phyloP scores from a whole-genome alignment of 2,329 filamentous ascomycete genomes.

The Sclerotinia spermophila region DNA sequence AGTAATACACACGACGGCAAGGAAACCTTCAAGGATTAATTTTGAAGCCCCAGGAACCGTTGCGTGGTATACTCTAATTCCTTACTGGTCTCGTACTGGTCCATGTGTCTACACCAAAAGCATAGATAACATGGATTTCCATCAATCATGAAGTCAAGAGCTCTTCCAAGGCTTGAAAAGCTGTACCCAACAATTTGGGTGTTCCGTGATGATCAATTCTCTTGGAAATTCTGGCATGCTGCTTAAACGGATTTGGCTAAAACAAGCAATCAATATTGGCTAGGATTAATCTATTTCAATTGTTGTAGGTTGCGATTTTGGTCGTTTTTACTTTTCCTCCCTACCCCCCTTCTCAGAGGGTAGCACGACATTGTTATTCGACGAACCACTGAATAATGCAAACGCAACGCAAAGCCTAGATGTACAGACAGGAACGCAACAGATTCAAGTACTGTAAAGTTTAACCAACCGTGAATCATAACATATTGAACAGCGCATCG shows the following conservation, averaged over 20 bases:
- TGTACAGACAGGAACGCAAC: slow-evolving; percentile 7
- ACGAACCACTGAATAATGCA: slow-evolving; percentile 10
- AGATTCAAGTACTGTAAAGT: slow-evolving; percentile 1
- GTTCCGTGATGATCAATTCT: slow-evolving; percentile 3
- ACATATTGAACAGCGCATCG: slow-evolving; percentile 10
- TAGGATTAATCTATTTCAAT: background rate
- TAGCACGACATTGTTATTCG: slow-evolving; percentile 7
- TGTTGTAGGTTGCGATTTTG: background rate
- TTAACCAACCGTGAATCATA: slow-evolving; percentile 3
- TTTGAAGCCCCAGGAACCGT: slow-evolving; percentile 13
- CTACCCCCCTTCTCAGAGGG: background rate
- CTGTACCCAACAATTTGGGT: slow-evolving; percentile 9
- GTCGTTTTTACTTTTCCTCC: background rate
- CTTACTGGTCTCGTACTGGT: background rate
- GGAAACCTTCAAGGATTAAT: background rate
- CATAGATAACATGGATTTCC: slow-evolving; percentile 1
- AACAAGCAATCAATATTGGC: background rate
- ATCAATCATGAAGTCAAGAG: slow-evolving; percentile 2
- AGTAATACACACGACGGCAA: slow-evolving; percentile 3
- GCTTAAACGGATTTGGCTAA: background rate
- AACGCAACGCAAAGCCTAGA: slow-evolving; percentile 13
- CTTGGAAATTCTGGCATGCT: background rate
- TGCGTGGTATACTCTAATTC: background rate
- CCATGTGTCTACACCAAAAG: background rate
- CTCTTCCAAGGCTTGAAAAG: background rate